Percentiles rank a stretch among this genome's conserved stretches.
Evolutionary conservation across 257 asterid genomes (phyloP).

Genomic region (Fraxinus cuspidata): DNA sequence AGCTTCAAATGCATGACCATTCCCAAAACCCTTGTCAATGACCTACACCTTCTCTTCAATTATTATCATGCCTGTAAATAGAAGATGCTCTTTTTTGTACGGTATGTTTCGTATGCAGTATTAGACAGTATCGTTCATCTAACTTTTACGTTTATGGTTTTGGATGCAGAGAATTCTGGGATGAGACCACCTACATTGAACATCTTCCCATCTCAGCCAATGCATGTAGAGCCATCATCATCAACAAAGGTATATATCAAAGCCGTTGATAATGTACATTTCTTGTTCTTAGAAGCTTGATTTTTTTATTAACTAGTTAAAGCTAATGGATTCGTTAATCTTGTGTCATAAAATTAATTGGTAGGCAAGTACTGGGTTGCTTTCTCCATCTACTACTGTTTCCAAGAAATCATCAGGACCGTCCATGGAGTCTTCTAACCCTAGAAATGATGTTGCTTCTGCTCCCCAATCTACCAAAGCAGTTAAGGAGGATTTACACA

Average conservation of each 20-base stretch:
- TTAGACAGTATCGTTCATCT: background rate
- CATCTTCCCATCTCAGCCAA: constrained; percentile 95
- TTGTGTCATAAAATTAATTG: constrained; percentile 34
- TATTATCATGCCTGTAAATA: background rate
- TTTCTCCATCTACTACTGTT: constrained; percentile 53
- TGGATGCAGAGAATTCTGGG: constrained; percentile 62
- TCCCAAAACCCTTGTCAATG: background rate
- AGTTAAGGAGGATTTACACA: constrained; percentile 52
- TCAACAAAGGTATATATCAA: constrained; percentile 48
- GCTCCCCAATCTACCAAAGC: constrained; percentile 60
- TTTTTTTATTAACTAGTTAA: background rate
- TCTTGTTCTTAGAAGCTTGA: constrained; percentile 24
- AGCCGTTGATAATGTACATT: constrained; percentile 12
- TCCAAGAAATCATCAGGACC: constrained; percentile 81
- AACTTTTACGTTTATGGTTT: background rate
- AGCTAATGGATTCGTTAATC: constrained; percentile 35
- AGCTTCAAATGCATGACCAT: background rate
- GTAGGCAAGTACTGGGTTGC: constrained; percentile 56
- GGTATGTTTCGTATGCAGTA: background rate
- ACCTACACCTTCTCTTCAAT: background rate
- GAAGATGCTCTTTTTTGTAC: background rate
- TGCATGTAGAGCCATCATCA: constrained; percentile 81
- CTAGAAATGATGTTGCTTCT: constrained; percentile 51
- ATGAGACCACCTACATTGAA: constrained; percentile 78
- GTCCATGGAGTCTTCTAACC: constrained; percentile 66